Base-by-base conservation (phyloP, 1,284 basidiomycete genomes). In the Gomphus sp. region DNA sequence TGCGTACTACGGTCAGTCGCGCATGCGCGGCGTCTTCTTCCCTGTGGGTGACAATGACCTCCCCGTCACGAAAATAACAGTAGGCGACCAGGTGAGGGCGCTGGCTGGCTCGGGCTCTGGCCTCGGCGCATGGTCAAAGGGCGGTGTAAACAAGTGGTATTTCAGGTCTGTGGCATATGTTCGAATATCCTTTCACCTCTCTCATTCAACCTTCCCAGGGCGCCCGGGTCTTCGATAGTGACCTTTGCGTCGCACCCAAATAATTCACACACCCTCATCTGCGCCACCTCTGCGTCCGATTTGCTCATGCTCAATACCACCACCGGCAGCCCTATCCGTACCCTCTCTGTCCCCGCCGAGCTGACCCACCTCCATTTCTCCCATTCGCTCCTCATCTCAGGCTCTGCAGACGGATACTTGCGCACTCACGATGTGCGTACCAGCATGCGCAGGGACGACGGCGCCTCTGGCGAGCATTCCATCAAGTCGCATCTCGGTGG, bases 361-460 rank as follows among this genome's bases (percentile, higher is more conserved):
- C 71, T 87, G 59, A 83, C 80, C 3, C 84, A 90, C 62, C 76
- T 91, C 8, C 78, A 82, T 62, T 80, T 81, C 54, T 81, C 85
- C 11, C 79, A 82, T 66, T 81, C 81, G 0, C 70, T 78, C 48
- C 73, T 98, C 36, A 71, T 94, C 18, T 85, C 89, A 25, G 93
- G 91, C 0, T 85, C 85, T 7, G 79, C 87, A 7, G 93, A 97
- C 69, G 96, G 96, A 1, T 84, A 80, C 68, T 71, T 98, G 14
- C 82, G 93, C 28, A 80, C 86, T 3, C 89, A 97, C 67, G 96
- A 99, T 69, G 79, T 93, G 25, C 80, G 93, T 34, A 82, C 78
- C 34, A 87, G 78, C 34, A 72, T 77, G 69, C 76, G 65, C 65
- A 77, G 79, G 65, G 73, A 72, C 60, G 74, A 74, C 62, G 74